phyloP scores from a whole-genome alignment of 2,329 filamentous ascomycete genomes.

The Periconia sp. region DNA sequence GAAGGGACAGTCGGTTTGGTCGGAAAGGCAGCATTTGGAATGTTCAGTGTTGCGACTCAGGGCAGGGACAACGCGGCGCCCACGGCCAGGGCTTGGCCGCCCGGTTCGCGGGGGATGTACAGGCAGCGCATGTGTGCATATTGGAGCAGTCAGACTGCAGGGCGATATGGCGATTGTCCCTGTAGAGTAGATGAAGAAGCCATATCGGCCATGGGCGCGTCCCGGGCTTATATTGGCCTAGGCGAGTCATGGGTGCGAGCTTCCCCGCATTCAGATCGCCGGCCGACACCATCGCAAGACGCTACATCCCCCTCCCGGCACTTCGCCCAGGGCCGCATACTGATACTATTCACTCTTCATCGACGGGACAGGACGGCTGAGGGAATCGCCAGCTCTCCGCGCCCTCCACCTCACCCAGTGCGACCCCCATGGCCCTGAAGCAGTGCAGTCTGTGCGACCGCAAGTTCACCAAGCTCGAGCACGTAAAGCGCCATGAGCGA shows the following conservation, averaged over 20 bases:
- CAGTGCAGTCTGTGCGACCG: conserved; percentile 56
- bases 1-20: neutral
- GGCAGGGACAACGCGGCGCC: too few species aligned
- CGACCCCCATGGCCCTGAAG: conserved; percentile 42
- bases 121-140: conserved; percentile 31
- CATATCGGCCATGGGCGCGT: conserved; percentile 25
- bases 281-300: conserved; percentile 21
- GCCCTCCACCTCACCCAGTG: too few species aligned
- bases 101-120: conserved; percentile 12
- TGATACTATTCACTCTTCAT: conserved; percentile 17
- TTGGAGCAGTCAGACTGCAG: conserved; percentile 28
- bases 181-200: conserved; percentile 34
- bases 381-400: conserved; percentile 3
- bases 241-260: conserved; percentile 36
- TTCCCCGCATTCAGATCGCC: conserved; percentile 37
- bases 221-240: conserved; percentile 33
- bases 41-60: neutral
- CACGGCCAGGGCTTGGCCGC: too few species aligned
- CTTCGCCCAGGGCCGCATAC: too few species aligned
- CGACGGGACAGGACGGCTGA: conserved; percentile 7
- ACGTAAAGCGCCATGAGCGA: conserved; percentile 62
- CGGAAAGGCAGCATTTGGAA: neutral
- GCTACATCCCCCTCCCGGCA: conserved; percentile 22
- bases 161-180: too few species aligned
- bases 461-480: conserved; percentile 62